Conservation (phyloP, 2,329 filamentous ascomycete genomes). For the Stemphylium lycopersici region DNA sequence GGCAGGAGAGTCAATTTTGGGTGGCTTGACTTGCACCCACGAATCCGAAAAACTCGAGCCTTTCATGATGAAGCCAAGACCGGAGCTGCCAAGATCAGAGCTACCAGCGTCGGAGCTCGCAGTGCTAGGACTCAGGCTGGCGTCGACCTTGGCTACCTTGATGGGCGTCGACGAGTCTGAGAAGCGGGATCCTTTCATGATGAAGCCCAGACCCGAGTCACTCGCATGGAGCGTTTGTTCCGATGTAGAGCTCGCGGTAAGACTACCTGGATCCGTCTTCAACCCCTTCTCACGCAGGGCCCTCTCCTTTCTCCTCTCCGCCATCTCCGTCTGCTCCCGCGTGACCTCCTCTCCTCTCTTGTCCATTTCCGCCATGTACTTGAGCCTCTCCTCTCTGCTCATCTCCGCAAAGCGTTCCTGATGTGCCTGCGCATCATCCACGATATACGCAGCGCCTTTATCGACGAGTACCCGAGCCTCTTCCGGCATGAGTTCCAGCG, state of each 20-base stretch:
- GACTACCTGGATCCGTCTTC: conserved; percentile 20
- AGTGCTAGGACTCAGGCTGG: conserved; percentile 4
- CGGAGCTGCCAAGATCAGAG: conserved; percentile 15
- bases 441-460: conserved; percentile 75
- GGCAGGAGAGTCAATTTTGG: conserved; percentile 9
- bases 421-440: conserved; percentile 79
- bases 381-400: conserved; percentile 62
- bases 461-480: conserved; percentile 84
- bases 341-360: conserved; percentile 61
- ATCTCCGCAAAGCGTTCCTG: conserved; percentile 65
- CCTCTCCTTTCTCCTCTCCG: conserved; percentile 58
- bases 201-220: conserved; percentile 28
- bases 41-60: conserved; percentile 28
- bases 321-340: conserved; percentile 53
- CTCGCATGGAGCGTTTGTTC: conserved; percentile 20
- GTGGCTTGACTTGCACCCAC: conserved; percentile 13
- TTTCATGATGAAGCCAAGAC: conserved; percentile 35
- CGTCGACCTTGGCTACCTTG: not conserved
- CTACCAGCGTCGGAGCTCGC: conserved; percentile 6
- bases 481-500: conserved; percentile 87
- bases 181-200: conserved; percentile 36
- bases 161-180: conserved; percentile 5
- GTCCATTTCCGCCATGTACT: conserved; percentile 65
- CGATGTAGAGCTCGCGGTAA: conserved; percentile 18
- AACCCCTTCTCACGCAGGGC: conserved; percentile 58